Evolutionary conservation across 176 grass and related monocot species (phyloP).

Genomic region (Pharus latifolius): DNA sequence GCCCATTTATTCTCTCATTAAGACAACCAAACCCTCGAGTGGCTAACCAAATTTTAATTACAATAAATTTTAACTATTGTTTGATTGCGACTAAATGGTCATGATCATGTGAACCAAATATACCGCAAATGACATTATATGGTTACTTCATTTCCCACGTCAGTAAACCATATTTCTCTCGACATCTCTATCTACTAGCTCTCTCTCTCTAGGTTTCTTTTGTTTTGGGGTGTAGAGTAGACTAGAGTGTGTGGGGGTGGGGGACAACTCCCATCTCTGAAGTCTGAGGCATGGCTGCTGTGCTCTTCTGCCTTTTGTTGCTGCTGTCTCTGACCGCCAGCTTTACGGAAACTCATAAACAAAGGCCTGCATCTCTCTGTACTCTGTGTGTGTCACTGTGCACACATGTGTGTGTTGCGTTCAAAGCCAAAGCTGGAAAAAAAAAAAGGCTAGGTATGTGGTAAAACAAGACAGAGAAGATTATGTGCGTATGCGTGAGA

Average conservation of each 20-base stretch:
- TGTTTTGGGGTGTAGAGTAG: background rate
- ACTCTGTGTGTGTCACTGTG: background rate
- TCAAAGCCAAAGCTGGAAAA: constrained; percentile 15
- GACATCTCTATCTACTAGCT: no score
- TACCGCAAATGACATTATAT: no score
- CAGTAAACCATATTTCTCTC: no score
- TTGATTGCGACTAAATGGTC: no score
- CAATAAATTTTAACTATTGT: no score
- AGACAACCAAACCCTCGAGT: no score
- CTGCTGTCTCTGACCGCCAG: constrained; percentile 43
- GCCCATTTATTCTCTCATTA: no score
- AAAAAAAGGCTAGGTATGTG: background rate
- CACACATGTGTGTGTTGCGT: constrained; percentile 15
- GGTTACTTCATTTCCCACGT: no score
- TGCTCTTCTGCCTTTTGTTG: constrained; percentile 67
- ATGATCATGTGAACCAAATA: no score
- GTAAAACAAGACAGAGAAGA: constrained; percentile 30
- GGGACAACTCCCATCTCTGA: constrained; percentile 32
- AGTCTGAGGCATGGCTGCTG: constrained; percentile 60
- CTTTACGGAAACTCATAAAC: constrained; percentile 84
- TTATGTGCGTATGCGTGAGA: constrained; percentile 19
- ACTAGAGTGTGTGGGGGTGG: background rate
- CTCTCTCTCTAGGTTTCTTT: constrained; percentile 12
- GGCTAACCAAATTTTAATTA: no score
- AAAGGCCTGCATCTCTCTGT: constrained; percentile 4